Conservation (phyloP, 768 basidiomycete species). For the Auricularia heimuer region DNA sequence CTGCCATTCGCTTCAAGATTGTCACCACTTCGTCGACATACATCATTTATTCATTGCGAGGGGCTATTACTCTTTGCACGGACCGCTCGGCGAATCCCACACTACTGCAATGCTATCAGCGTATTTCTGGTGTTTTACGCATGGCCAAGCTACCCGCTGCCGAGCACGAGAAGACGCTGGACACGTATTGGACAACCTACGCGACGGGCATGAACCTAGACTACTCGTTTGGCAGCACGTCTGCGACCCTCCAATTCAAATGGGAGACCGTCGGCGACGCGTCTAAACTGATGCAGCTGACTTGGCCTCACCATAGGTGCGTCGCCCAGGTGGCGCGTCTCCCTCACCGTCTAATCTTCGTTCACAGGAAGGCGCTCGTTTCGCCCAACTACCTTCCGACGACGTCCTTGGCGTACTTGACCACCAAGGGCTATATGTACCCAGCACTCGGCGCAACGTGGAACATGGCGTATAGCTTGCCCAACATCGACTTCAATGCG, state of each 20-base stretch:
- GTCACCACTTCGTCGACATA: constrained; percentile 22
- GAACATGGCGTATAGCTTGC: constrained; percentile 22
- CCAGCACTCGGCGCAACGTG: constrained; percentile 24
- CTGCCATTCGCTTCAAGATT: constrained; percentile 21
- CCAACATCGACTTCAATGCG: constrained; percentile 25
- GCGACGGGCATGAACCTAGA: constrained; percentile 21
- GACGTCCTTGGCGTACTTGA: constrained; percentile 22
- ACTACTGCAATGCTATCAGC: constrained; percentile 9
- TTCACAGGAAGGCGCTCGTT: neutral
- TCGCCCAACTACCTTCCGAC: constrained; percentile 19
- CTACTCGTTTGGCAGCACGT: constrained; percentile 21
- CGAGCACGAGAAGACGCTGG: constrained; percentile 20
- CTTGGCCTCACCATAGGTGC: constrained; percentile 28
- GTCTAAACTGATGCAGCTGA: constrained; percentile 22
- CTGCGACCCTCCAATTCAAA: constrained; percentile 23
- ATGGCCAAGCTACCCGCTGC: constrained; percentile 12
- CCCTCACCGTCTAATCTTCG: neutral
- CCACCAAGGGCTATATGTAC: constrained; percentile 27
- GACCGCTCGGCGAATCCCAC: constrained; percentile 14
- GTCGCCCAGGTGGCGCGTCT: neutral
- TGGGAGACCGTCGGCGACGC: constrained; percentile 22
- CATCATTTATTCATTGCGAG: constrained; percentile 23
- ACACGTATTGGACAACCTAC: constrained; percentile 22
- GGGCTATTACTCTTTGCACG: constrained; percentile 22
- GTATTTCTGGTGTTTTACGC: constrained; percentile 22